phyloP scores from a whole-genome alignment of 2,329 filamentous ascomycete species.

The Elsinoe necatrix region DNA sequence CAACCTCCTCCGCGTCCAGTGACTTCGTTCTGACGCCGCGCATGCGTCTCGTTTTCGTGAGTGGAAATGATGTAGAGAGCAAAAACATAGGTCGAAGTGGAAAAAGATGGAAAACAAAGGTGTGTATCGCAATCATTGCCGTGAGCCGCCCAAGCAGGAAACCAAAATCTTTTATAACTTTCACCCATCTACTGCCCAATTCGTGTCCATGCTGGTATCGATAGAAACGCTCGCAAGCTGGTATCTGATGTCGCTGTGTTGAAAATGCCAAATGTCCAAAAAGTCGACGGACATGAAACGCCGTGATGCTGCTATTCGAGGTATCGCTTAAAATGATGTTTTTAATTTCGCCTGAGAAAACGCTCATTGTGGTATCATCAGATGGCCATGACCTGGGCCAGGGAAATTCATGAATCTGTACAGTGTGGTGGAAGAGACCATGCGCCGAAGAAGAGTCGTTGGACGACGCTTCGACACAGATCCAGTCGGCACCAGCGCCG shows the following conservation, averaged over 20 bases:
- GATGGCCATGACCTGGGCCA: slow-evolving; percentile 14
- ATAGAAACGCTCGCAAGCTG: slow-evolving; percentile 14
- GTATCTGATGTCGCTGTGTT: slow-evolving; percentile 12
- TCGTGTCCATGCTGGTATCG: slow-evolving; percentile 10
- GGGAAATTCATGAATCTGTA: slow-evolving; percentile 20
- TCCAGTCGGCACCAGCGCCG: neutral
- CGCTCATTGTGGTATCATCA: slow-evolving; percentile 14
- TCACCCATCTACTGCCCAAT: slow-evolving; percentile 4
- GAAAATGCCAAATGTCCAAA: slow-evolving; percentile 10
- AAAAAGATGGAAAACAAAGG: neutral
- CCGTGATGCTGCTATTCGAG: slow-evolving; percentile 14
- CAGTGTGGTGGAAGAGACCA: slow-evolving; percentile 15
- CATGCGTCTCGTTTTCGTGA: slow-evolving; percentile 10
- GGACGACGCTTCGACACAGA: slow-evolving; percentile 2
- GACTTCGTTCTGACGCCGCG: neutral
- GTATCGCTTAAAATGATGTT: slow-evolving; percentile 11
- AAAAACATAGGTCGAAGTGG: slow-evolving; percentile 1
- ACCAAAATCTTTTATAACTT: slow-evolving; percentile 12
- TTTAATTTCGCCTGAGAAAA: slow-evolving; percentile 8
- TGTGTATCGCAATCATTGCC: slow-evolving; percentile 13
- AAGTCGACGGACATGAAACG: slow-evolving; percentile 1
- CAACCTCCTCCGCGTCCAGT: neutral
- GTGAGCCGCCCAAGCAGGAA: slow-evolving; percentile 9
- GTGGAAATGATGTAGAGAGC: slow-evolving; percentile 5
- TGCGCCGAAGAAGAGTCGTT: slow-evolving; percentile 11